Conservation (phyloP, 139 green algal species). For the Volvox africanus region DNA sequence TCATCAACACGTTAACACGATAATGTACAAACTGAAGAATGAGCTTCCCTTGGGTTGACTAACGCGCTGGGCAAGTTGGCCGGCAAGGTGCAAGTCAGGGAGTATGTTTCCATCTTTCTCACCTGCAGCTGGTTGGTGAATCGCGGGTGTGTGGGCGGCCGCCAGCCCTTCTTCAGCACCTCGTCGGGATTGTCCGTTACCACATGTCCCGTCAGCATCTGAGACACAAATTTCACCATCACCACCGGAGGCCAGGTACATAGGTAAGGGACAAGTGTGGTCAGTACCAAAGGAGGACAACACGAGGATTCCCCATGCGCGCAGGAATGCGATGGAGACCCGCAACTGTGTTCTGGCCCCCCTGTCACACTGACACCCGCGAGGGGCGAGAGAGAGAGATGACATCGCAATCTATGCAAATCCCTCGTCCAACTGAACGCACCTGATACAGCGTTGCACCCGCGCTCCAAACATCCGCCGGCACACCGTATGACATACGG, state of each 20-base stretch:
- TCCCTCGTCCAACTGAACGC: background rate
- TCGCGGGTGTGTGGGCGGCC: constrained; percentile 31
- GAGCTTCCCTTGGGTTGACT: too few species aligned
- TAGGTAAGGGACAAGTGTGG: background rate
- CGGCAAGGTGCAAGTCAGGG: too few species aligned
- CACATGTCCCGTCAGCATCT: constrained; percentile 36
- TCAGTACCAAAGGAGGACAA: background rate
- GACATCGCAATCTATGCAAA: background rate
- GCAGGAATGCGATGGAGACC: background rate
- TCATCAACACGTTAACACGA: too few species aligned
- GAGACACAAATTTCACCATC: background rate
- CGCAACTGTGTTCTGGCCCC: too few species aligned
- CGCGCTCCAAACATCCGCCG: constrained; percentile 29
- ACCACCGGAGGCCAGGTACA: background rate
- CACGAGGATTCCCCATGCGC: background rate
- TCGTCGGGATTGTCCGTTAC: constrained; percentile 24
- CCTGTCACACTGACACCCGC: too few species aligned
- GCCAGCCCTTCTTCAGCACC: constrained; percentile 41
- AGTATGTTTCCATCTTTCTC: background rate
- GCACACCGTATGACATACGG: constrained; percentile 22
- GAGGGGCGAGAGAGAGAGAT: background rate
- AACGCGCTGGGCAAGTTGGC: too few species aligned
- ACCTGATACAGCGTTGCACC: constrained; percentile 34
- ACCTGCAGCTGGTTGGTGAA: constrained; percentile 33
- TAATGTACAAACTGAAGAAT: too few species aligned